Base-by-base conservation (phyloP, 2,329 filamentous ascomycete species). In the Neopestalotiopsis clavispora region DNA sequence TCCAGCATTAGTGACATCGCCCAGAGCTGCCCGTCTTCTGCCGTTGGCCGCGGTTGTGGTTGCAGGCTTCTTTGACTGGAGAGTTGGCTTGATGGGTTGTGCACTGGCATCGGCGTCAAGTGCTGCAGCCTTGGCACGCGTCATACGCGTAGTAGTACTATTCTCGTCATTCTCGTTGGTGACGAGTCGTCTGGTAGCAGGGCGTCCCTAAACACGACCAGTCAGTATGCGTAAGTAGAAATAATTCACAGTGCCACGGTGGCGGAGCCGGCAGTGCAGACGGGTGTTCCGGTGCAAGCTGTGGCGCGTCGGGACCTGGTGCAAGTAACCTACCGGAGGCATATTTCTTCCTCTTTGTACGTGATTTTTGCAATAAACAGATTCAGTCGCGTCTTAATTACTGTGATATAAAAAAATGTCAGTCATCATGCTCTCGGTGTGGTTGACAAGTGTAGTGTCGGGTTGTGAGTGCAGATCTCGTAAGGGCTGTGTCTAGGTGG, bases 151-250 rank as follows among this genome's bases (percentile, higher is more conserved):
- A 71, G 92, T 90, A 69, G 86, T 84, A 72, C 83, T 88, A 80
- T 97, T 97, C 85, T 98, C 96, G 80, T 98, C 95, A 80, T 98
- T 98, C 86, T 98, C 95, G 82, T 97, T 96, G 73, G 92, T 92
- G 76, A 92, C 88, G 80, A 90, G 88, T 83, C 94, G 88, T 82
- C 92, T 89, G 59, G 45, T 52, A 77, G 90, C 86, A 79, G 89
- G 85, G 82, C 93, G 92, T 85, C 87, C 88, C 92, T 85, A 17
- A 4, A 62, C 28, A 20, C 49, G 30, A 34, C 28, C 32, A 61
- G 66, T 69, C 63, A 68, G 67, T 63, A 66, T 34, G 49, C 32
- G 56, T 30, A 30, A 17, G 9, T 30, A 45, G 61, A 67, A 38
- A 58, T 57, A 58, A 28, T 42, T n/a, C 38, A 13, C 32, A 38